A percentile compares a stretch with the other conserved stretches of the same genome.
Conservation (phyloP, 768 basidiomycete genomes). For the Lactifluus echinatus region DNA sequence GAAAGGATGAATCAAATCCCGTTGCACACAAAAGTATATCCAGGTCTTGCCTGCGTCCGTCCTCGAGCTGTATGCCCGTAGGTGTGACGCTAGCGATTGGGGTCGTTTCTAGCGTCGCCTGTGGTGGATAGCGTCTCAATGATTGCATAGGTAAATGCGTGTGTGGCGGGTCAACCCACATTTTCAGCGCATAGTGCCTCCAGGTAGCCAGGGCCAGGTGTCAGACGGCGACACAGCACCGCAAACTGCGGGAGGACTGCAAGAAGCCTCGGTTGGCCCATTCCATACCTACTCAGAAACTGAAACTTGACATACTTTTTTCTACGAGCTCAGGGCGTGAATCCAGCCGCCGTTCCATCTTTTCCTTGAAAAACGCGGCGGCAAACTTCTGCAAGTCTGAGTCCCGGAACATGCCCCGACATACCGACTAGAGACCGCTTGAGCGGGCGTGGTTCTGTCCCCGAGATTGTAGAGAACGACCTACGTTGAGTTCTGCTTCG, state of each 20-base stretch:
- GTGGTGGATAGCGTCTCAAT: not conserved
- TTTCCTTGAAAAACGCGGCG: constrained; percentile 11
- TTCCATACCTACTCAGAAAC: not conserved
- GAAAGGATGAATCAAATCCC: constrained; percentile 23
- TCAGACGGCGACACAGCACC: constrained; percentile 27
- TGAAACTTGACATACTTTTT: constrained; percentile 6
- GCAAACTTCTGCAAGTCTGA: constrained; percentile 20
- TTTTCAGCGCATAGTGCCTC: constrained; percentile 26
- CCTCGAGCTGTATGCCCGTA: constrained; percentile 24
- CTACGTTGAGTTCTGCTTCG: constrained; percentile 22
- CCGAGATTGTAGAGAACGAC: not conserved
- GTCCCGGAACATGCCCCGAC: constrained; percentile 10
- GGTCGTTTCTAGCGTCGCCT: constrained; percentile 14
- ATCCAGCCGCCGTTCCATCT: constrained; percentile 23
- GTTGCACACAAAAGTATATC: constrained; percentile 30
- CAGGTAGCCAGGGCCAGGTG: constrained; percentile 29
- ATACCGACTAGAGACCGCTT: constrained; percentile 10
- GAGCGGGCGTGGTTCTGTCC: not conserved
- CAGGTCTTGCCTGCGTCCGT: constrained; percentile 24
- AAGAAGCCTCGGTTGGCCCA: not conserved
- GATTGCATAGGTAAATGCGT: not conserved
- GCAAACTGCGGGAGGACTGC: constrained; percentile 24
- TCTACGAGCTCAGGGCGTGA: constrained; percentile 24
- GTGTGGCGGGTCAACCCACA: constrained; percentile 5
- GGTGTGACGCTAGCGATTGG: constrained; percentile 25